phyloP scores from a whole-genome alignment of 257 asterid species.

The Lithospermum erythrorhizon region DNA sequence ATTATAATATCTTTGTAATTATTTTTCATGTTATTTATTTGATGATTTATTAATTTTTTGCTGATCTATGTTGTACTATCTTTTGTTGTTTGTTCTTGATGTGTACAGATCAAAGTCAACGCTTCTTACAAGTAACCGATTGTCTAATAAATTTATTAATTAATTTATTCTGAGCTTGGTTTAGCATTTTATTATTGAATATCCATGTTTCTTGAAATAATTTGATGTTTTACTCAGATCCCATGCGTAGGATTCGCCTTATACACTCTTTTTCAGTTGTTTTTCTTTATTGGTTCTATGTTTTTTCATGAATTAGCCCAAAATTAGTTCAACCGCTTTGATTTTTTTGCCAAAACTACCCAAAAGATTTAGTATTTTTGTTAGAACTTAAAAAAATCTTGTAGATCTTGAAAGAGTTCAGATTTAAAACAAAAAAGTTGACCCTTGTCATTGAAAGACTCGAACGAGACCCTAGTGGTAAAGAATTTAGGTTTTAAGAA shows the following conservation, averaged over 20 bases:
- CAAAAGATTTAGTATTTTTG: neutral
- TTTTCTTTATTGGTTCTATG: constrained; percentile 79
- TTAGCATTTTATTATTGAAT: constrained; percentile 1
- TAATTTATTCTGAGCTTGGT: neutral
- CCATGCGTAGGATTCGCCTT: constrained; percentile 53
- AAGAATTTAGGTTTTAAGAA: no score
- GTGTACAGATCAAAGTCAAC: neutral
- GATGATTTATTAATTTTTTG: no score
- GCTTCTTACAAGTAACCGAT: neutral
- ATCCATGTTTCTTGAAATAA: constrained; percentile 12
- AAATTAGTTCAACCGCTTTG: neutral
- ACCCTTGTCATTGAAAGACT: no score
- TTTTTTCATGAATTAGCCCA: constrained; percentile 54
- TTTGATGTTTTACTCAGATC: constrained; percentile 33
- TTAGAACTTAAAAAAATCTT: no score
- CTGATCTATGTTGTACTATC: neutral
- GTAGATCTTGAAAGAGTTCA: neutral
- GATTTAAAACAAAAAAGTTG: neutral
- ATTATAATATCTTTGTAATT: no score
- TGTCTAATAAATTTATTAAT: no score
- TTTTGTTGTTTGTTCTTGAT: neutral
- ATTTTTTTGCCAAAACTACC: neutral
- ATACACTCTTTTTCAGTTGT: constrained; percentile 90
- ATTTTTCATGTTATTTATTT: no score
- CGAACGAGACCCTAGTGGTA: no score